Evolutionary conservation across 805 yeast species (phyloP).

Genomic region (Ogataea siamensis): DNA sequence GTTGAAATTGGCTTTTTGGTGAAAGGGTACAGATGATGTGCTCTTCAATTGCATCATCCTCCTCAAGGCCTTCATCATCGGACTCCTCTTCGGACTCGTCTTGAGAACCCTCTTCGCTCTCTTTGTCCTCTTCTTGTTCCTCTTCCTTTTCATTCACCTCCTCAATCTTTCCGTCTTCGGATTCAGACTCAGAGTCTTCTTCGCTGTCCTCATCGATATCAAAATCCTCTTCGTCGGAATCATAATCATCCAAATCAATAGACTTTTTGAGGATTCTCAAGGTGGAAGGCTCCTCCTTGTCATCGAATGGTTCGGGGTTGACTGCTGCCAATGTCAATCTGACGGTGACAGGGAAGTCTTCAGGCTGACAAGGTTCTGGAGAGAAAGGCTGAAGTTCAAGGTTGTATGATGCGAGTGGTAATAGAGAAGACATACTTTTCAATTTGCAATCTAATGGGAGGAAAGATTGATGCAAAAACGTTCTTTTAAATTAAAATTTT

Average conservation of each 20-base stretch:
- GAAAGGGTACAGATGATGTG: slow-evolving; percentile 85
- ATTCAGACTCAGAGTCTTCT: slow-evolving; percentile 41
- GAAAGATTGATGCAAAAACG: too few relatives aligned
- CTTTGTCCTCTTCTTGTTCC: slow-evolving; percentile 27
- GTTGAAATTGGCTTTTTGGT: slow-evolving; percentile 84
- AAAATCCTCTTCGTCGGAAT: slow-evolving; percentile 41
- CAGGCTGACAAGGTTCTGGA: slow-evolving; percentile 84
- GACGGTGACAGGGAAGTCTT: slow-evolving; percentile 84
- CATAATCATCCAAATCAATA: slow-evolving; percentile 40
- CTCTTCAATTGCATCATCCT: slow-evolving; percentile 78
- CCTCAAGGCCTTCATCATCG: slow-evolving; percentile 55
- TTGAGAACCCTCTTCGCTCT: slow-evolving; percentile 28
- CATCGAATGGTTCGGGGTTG: slow-evolving; percentile 86
- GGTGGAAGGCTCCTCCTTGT: slow-evolving; percentile 79
- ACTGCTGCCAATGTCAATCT: slow-evolving; percentile 93
- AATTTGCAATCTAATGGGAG: background rate
- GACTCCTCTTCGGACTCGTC: slow-evolving; percentile 34
- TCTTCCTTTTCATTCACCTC: slow-evolving; percentile 5
- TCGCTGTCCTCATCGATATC: slow-evolving; percentile 26
- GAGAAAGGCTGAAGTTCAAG: slow-evolving; percentile 82
- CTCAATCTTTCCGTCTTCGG: slow-evolving; percentile 9
- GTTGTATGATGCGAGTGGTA: slow-evolving; percentile 86
- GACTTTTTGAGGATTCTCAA: slow-evolving; percentile 80
- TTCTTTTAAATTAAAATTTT: slow-evolving; percentile 6
- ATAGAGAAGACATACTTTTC: slow-evolving; percentile 57